Base-by-base conservation (phyloP, 169 alveolate species). In the Eimeria brunetti region DNA sequence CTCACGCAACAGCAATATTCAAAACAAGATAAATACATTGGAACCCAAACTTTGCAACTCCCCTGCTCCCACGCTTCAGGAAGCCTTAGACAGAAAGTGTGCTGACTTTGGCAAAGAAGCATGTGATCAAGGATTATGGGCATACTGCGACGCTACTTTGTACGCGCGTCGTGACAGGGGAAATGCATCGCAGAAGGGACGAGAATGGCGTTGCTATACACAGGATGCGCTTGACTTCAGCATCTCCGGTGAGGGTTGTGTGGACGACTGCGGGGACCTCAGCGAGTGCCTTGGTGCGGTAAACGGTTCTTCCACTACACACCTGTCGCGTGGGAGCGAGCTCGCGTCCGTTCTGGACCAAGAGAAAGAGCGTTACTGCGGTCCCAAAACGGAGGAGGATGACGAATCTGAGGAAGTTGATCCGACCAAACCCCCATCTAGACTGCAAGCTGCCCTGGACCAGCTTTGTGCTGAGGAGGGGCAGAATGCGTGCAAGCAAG, bases 61-160 rank as follows among this genome's bases (percentile, higher is more conserved):
- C 67, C 88, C 88, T 27, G 69, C 88, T 2, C 88, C 88, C 8
- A 78, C 88, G 27, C 88, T 78, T 46, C 88, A 78, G 88, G 88
- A 78, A 30, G 88, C 88, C 7, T 49, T 78, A 67, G 88, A 78
- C 67, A 78, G 88, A 51, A 78, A 78, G 88, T 78, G 88, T 24
- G 46, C 67, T 27, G 2, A 7, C 2, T 46, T 38, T 30, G 88
- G 88, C 27, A 30, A 78, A 51, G 67, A 78, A 44, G 60, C 88
- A 7, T 78, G 88, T 64, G 46, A 78, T 2, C 38, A 51, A n/a
- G 88, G 88, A 27, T 67, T 78, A 2, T 44, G 46, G 60, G 41
- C 88, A 2, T 78, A 78, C 88, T 78, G 88, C 67, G 46, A 51
- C 30, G 11, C 49, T 27, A 30, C 88, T 4, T 0, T 78, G 60